Evolutionary conservation across 2,329 filamentous ascomycete genomes (phyloP), one percentile per base, ranked within the genome.

Genomic region (Fusarium buharicum): DNA sequence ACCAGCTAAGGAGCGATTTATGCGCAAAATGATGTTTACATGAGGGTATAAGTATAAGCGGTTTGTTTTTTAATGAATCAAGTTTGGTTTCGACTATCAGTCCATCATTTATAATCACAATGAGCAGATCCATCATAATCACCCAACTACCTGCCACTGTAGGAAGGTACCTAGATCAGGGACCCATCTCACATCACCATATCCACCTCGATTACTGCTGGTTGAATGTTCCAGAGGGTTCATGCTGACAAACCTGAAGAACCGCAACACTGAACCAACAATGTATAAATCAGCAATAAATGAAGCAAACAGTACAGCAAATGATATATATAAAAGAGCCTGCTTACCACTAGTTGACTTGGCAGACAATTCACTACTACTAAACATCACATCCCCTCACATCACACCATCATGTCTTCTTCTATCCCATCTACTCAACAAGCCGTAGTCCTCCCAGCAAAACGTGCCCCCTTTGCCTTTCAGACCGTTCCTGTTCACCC

Each of bases 351-450:
- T n/a, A n/a, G 24, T 27, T 27, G 24, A 27, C 24, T 27, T 9
- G 9, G 24, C 24, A 27, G 30, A 43, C 36, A 27, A 37, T 20
- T 24, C 20, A 41, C 28, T 36, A 11, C 10, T 30, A 30, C 28
- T 12, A 4, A 8, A 30, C 7, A 30, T 30, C 8, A 30, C 12
- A 30, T 30, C 28, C 11, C 12, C 22, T 36, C 16, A 30, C 12
- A n/a, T n/a, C 24, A 20, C 12, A 13, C 50, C 61, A 45, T n/a
- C 50, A 72, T 71, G 66, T 24, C 59, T 45, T 53, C 71, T 30
- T n/a, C n/a, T n/a, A 77, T 87, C 16, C 89, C 88, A 6, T 82
- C 85, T 63, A 87, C 85, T 10, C 90, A 84, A 77, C 87, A 85
- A 69, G 86, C 84, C 7, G 86, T 86, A 52, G 79, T 86, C 51